phyloP scores from a whole-genome alignment of 352 stramenopile species.

The Elongisporangium undulatum region DNA sequence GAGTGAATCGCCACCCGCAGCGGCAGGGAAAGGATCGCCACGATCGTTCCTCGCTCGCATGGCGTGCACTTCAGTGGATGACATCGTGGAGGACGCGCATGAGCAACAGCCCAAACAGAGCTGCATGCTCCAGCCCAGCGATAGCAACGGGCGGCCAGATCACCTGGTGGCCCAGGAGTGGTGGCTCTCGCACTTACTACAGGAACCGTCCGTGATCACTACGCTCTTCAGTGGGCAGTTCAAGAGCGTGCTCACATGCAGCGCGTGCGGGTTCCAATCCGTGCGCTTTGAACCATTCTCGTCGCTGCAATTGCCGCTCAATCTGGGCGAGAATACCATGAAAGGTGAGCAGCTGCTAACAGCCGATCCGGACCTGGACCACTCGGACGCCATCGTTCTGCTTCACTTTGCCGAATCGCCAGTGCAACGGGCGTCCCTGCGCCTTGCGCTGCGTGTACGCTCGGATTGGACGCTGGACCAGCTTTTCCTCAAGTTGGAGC shows the following conservation, averaged over 20 bases:
- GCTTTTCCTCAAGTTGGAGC: slow-evolving; percentile 28
- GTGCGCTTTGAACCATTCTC: slow-evolving; percentile 87
- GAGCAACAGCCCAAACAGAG: slow-evolving; percentile 8
- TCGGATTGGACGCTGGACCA: slow-evolving; percentile 32
- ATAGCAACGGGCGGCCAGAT: slow-evolving; percentile 93
- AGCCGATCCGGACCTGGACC: background rate
- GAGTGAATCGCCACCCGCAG: background rate
- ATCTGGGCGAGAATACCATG: slow-evolving; percentile 1
- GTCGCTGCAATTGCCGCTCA: slow-evolving; percentile 60
- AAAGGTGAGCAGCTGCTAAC: background rate
- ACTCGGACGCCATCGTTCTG: slow-evolving; percentile 28
- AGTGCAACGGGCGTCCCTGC: slow-evolving; percentile 5
- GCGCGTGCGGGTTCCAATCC: slow-evolving; percentile 79
- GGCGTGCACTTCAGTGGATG: background rate
- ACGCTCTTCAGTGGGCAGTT: slow-evolving; percentile 97
- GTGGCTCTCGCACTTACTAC: slow-evolving; percentile 94
- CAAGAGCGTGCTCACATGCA: slow-evolving; percentile 91
- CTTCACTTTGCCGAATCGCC: slow-evolving; percentile 27
- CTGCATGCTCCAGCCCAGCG: slow-evolving; percentile 39
- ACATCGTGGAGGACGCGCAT: slow-evolving; percentile 18
- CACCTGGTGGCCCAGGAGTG: slow-evolving; percentile 93
- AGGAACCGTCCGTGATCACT: slow-evolving; percentile 94
- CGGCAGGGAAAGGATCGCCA: background rate
- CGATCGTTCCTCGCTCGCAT: background rate
- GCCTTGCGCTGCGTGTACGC: slow-evolving; percentile 14